Conservation (phyloP, 2,329 filamentous ascomycete genomes). For the Penicillium crustosum region DNA sequence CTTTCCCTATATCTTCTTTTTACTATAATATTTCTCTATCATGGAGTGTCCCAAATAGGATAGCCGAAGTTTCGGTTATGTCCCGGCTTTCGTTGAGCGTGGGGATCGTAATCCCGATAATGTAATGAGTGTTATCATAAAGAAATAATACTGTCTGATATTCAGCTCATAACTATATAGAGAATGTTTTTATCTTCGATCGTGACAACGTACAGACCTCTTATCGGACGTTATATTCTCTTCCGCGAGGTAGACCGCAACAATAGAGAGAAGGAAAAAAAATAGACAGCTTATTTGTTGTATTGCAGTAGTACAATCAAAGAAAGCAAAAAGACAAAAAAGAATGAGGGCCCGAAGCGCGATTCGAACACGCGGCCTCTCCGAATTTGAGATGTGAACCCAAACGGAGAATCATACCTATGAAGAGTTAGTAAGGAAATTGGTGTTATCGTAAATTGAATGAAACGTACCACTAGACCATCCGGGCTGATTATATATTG, state of each 20-base stretch:
- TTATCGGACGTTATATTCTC: background rate
- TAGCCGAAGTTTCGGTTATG: background rate
- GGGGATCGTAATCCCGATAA: background rate
- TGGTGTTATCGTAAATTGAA: too few relatives aligned
- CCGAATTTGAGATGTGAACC: slow-evolving; percentile 1
- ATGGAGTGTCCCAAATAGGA: background rate
- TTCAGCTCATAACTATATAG: background rate
- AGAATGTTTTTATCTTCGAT: background rate
- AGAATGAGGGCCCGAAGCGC: slow-evolving; percentile 4
- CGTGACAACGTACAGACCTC: background rate
- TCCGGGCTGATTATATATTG: too few relatives aligned
- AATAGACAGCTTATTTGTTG: background rate
- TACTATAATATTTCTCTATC: background rate
- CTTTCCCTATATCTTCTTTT: background rate
- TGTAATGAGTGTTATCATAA: background rate
- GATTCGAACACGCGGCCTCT: slow-evolving; percentile 14
- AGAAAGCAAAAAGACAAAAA: background rate
- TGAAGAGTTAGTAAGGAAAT: too few relatives aligned
- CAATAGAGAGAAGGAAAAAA: too few relatives aligned
- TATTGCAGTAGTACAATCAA: too few relatives aligned
- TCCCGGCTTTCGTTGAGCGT: background rate
- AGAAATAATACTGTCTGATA: background rate
- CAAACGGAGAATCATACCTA: slow-evolving; percentile 8
- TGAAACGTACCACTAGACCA: too few relatives aligned
- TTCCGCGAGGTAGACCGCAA: background rate